Percentiles rank a stretch among this genome's conserved stretches.
These are phyloP conservation scores for Penicillium glabrum DNA, from an alignment of 2,329 filamentous ascomycete genomes.

Conservation along the genomic window DNA sequence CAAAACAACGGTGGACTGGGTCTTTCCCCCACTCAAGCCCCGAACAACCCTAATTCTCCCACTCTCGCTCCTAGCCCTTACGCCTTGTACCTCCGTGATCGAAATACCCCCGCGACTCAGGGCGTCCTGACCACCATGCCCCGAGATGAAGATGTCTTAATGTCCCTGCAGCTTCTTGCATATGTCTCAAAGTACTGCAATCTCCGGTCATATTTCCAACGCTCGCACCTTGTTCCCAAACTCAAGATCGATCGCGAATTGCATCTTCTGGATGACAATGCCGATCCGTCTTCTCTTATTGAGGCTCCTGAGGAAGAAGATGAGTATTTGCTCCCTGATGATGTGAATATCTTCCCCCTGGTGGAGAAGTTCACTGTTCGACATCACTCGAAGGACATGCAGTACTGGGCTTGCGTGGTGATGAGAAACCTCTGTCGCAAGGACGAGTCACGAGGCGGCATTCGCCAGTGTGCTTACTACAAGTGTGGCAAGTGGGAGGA, in stretches of 20 bases:
- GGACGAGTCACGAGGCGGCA: constrained; percentile 90
- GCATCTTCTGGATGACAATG: constrained; percentile 72
- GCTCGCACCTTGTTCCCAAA: constrained; percentile 87
- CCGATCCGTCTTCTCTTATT: constrained; percentile 38
- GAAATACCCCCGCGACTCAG: constrained; percentile 65
- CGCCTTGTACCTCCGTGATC: constrained; percentile 76
- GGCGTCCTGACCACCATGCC: constrained; percentile 88
- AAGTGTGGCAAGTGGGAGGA: constrained; percentile 99
- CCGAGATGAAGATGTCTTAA: constrained; percentile 93
- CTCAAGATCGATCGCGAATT: constrained; percentile 88
- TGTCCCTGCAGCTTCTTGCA: constrained; percentile 93
- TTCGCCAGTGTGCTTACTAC: constrained; percentile 96
- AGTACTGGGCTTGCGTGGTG: constrained; percentile 98
- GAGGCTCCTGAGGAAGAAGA: constrained; percentile 63
- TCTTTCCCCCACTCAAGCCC: constrained; percentile 66
- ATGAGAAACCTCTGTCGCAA: constrained; percentile 99
- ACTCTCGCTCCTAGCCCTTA: constrained; percentile 69
- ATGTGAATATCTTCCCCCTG: constrained; percentile 97
- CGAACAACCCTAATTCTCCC: constrained; percentile 69
- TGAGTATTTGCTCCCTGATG: constrained; percentile 87
- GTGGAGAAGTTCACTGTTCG: constrained; percentile 98
- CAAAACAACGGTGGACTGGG: constrained; percentile 68
- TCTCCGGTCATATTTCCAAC: constrained; percentile 89
- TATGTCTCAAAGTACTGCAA: constrained; percentile 99
- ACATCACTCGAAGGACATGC: constrained; percentile 95